A percentile compares a stretch with the other conserved stretches of the same genome.
Conservation (phyloP, 2,329 filamentous ascomycete species). For the Fusarium algeriense region DNA sequence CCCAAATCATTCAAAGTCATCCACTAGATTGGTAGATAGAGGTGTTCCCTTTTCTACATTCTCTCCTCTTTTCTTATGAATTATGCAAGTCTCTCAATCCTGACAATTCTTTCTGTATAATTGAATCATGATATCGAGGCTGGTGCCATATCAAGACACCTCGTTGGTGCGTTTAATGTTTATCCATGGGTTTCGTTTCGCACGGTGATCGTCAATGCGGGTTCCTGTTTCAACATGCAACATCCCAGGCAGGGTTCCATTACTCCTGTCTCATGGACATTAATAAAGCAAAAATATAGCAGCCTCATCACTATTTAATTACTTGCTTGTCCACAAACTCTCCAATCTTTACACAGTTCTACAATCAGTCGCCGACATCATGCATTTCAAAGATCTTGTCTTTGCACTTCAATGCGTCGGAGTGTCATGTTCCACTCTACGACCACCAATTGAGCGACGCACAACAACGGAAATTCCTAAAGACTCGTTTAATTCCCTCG, state of each 20-base stretch:
- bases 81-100: neutral
- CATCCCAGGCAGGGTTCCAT: slow-evolving; percentile 15
- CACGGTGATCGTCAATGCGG: slow-evolving; percentile 3
- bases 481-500: slow-evolving; percentile 27
- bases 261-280: neutral
- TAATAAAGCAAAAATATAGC: neutral
- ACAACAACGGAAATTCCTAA: slow-evolving; percentile 27
- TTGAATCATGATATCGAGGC: neutral
- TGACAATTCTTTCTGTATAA: neutral
- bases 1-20: too few species aligned
- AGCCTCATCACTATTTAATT: neutral
- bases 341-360: too few species aligned
- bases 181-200: slow-evolving; percentile 7
- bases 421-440: slow-evolving; percentile 16
- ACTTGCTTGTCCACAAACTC: accelerated
- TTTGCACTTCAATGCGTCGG: slow-evolving; percentile 2
- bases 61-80: neutral
- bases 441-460: slow-evolving; percentile 20
- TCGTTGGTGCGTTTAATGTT: slow-evolving; percentile 24
- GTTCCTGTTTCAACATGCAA: slow-evolving; percentile 18
- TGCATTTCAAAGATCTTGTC: slow-evolving; percentile 6
- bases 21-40: too few species aligned
- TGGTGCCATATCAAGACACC: neutral
- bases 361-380: neutral
- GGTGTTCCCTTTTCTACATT: neutral